Conservation (phyloP, 345 rosid genomes). For the Tarenaya hassleriana region DNA sequence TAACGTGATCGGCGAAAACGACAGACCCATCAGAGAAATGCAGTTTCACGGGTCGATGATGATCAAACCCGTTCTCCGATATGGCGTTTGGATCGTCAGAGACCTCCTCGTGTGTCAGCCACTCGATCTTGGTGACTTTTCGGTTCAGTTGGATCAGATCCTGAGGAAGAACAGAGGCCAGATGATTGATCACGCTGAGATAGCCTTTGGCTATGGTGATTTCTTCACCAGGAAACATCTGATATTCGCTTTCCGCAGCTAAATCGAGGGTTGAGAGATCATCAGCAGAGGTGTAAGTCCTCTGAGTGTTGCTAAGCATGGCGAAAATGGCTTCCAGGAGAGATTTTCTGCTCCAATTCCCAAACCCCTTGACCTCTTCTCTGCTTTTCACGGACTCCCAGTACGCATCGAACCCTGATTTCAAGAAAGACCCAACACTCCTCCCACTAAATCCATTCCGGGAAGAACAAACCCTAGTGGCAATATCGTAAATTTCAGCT, state of each 20-base stretch:
- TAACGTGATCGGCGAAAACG: constrained; percentile 74
- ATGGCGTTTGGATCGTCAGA: too few species aligned
- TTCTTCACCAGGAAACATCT: constrained; percentile 89
- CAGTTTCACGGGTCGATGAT: constrained; percentile 60
- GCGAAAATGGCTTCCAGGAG: constrained; percentile 70
- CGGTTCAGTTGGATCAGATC: constrained; percentile 59
- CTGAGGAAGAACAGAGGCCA: constrained; percentile 72
- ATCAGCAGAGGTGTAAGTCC: constrained; percentile 87
- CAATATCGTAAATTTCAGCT: constrained; percentile 33
- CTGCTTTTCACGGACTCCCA: constrained; percentile 37
- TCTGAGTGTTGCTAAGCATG: constrained; percentile 68
- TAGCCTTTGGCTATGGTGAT: constrained; percentile 95
- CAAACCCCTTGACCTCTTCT: constrained; percentile 33
- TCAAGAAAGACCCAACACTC: constrained; percentile 61
- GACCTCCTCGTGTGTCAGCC: constrained; percentile 41
- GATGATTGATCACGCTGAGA: constrained; percentile 47
- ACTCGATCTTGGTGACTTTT: constrained; percentile 58
- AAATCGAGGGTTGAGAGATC: constrained; percentile 68
- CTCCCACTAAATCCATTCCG: too few species aligned
- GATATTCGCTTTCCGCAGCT: constrained; percentile 80
- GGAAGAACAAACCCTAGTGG: constrained; percentile 28
- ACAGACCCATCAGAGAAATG: constrained; percentile 79
- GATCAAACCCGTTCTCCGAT: constrained; percentile 31
- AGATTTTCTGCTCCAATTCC: constrained; percentile 46
- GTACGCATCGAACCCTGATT: constrained; percentile 48